phyloP scores from a whole-genome alignment of 805 yeast species.

The Teunomyces cretensis region DNA sequence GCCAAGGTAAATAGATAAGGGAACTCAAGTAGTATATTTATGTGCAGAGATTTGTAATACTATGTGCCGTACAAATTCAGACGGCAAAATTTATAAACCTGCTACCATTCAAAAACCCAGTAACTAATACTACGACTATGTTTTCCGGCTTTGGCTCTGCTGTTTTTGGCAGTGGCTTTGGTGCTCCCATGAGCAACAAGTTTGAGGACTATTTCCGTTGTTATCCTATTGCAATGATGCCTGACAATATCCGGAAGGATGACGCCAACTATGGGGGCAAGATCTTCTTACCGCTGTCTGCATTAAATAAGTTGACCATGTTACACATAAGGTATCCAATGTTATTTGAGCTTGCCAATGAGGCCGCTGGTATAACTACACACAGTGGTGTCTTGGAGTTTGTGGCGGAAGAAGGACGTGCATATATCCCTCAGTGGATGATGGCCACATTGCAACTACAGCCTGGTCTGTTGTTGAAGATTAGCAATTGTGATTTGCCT shows the following conservation, averaged over 20 bases:
- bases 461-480: constrained; percentile 79
- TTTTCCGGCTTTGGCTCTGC: constrained; percentile 44
- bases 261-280: constrained; percentile 93
- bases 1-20: constrained; percentile 8
- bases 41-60: neutral
- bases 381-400: constrained; percentile 96
- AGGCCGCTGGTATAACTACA: constrained; percentile 57
- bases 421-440: constrained; percentile 96
- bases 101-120: neutral
- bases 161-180: constrained; percentile 35
- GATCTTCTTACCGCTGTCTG: constrained; percentile 90
- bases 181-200: constrained; percentile 32
- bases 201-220: constrained; percentile 91
- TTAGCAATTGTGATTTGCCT: constrained; percentile 76
- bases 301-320: constrained; percentile 84
- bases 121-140: constrained; percentile 19
- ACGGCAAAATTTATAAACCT: neutral
- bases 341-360: constrained; percentile 80
- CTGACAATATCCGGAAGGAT: constrained; percentile 66
- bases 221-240: constrained; percentile 90
- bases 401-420: constrained; percentile 96
- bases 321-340: constrained; percentile 92
- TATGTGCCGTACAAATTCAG: neutral
- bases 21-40: neutral
- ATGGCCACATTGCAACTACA: constrained; percentile 68